Conservation (phyloP, 768 basidiomycete genomes). For the Trametes punicea region DNA sequence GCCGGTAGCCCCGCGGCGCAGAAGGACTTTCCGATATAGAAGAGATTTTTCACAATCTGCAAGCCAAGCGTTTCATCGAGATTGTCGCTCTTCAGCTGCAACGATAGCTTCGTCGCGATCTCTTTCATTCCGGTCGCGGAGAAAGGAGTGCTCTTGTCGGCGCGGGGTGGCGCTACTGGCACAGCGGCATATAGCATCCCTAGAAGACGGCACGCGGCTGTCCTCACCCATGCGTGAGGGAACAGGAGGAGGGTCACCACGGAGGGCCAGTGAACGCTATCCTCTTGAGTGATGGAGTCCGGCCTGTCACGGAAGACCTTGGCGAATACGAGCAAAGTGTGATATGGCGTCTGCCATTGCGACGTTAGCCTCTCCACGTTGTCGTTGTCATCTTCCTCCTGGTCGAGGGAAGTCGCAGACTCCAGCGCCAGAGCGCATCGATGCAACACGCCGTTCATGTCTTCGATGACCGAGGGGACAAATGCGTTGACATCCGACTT, state of each 20-base stretch:
- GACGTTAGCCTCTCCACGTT: conserved; percentile 37
- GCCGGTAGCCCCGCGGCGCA: conserved; percentile 36
- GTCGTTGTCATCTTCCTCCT: conserved; percentile 41
- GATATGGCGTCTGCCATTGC: conserved; percentile 78
- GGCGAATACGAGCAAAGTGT: conserved; percentile 61
- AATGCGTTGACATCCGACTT: conserved; percentile 45
- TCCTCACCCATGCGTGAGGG: conserved; percentile 94
- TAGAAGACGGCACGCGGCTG: conserved; percentile 71
- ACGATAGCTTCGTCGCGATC: conserved; percentile 66
- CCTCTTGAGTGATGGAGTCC: conserved; percentile 41
- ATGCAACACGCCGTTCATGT: conserved; percentile 48
- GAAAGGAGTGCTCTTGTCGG: conserved; percentile 41
- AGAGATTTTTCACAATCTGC: conserved; percentile 90
- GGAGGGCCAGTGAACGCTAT: conserved; percentile 56
- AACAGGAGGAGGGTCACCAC: conserved; percentile 71
- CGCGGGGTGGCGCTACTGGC: conserved; percentile 39
- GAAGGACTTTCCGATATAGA: conserved; percentile 89
- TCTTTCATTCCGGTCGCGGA: conserved; percentile 59
- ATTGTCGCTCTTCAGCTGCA: conserved; percentile 80
- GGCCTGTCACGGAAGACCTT: conserved; percentile 63
- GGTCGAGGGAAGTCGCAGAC: conserved; percentile 22
- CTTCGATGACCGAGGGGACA: conserved; percentile 49
- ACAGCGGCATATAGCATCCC: conserved; percentile 63
- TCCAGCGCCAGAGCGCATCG: conserved; percentile 43
- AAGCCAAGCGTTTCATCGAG: conserved; percentile 68